phyloP scores from a whole-genome alignment of 176 grass and related monocot genomes.

The Aegilops umbellulata region DNA sequence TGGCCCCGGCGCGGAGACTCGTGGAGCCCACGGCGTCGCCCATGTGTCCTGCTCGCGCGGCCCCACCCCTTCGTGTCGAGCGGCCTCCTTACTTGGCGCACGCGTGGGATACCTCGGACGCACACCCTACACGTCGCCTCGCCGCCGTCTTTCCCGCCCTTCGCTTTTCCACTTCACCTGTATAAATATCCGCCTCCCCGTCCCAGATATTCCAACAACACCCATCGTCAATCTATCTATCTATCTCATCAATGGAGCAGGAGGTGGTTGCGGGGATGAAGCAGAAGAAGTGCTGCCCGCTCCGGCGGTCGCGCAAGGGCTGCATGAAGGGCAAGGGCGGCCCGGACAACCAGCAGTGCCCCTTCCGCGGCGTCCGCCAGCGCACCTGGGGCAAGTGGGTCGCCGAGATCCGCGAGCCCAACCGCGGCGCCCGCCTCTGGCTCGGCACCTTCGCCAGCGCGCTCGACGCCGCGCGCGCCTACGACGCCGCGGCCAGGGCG shows the following conservation, averaged over 20 bases:
- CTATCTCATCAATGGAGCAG: neutral
- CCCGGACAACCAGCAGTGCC: constrained; percentile 81
- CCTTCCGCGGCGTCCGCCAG: constrained; percentile 82
- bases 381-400: constrained; percentile 94
- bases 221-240: neutral
- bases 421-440: constrained; percentile 81
- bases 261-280: neutral
- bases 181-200: neutral
- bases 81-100: constrained; percentile 19
- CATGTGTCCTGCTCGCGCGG: constrained; percentile 10
- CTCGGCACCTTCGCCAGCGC: constrained; percentile 70
- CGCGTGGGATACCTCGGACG: constrained; percentile 12
- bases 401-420: constrained; percentile 90
- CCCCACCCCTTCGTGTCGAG: constrained; percentile 7
- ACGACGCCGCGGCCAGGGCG: constrained; percentile 48
- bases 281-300: constrained; percentile 65
- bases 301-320: constrained; percentile 73
- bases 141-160: neutral
- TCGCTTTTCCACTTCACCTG: neutral
- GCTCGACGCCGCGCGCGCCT: constrained; percentile 58
- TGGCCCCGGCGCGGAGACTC: neutral
- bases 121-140: constrained; percentile 14
- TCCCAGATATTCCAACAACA: neutral
- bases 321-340: constrained; percentile 99
- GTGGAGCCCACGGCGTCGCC: constrained; percentile 13